These are phyloP conservation scores for Tetrastigma voinierianum DNA, from an alignment of 164 flowering plant genomes.

Conservation along the genomic window DNA sequence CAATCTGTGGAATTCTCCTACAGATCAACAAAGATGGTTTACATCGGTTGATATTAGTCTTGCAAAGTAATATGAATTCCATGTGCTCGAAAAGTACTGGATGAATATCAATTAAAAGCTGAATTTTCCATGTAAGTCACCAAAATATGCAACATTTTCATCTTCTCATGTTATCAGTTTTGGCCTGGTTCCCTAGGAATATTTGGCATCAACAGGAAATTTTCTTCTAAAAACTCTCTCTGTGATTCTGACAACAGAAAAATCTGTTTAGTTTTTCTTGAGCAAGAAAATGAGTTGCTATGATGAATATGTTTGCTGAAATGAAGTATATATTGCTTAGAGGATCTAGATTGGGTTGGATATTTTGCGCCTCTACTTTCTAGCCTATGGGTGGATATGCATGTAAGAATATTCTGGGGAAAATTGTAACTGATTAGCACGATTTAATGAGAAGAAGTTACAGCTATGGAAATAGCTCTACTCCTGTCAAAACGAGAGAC, in stretches of 20 bases:
- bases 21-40: slow-evolving; percentile 18
- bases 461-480: background rate
- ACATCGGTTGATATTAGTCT: slow-evolving; percentile 28
- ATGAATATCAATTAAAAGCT: slow-evolving; percentile 15
- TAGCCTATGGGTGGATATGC: background rate
- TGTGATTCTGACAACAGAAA: background rate
- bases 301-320: background rate
- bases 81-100: slow-evolving; percentile 29
- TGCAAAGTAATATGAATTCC: slow-evolving; percentile 31
- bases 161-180: background rate
- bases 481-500: background rate
- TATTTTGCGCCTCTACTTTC: background rate
- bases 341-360: background rate
- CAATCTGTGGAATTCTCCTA: slow-evolving; percentile 5
- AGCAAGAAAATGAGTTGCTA: background rate
- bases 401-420: background rate
- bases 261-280: background rate
- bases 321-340: background rate
- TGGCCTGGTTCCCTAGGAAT: background rate
- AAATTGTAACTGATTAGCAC: background rate
- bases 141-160: background rate
- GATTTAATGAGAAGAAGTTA: background rate
- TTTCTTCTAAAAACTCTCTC: background rate
- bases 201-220: background rate
- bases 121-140: slow-evolving; percentile 31